Evolutionary conservation across 257 asterid genomes (phyloP).

Genomic region (Craterostigma plantagineum): DNA sequence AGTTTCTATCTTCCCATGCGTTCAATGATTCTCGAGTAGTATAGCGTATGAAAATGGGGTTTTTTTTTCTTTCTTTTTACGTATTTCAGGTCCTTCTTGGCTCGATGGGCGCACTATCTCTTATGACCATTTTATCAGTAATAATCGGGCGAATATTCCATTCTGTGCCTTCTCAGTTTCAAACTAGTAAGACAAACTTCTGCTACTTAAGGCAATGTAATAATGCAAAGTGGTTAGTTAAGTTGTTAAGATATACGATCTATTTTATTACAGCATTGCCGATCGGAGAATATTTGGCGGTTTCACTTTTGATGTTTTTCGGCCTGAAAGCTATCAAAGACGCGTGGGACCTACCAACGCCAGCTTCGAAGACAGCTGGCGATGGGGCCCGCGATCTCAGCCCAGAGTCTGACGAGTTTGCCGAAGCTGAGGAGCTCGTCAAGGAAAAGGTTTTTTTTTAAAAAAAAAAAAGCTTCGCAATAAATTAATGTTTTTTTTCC

Average conservation of each 20-base stretch:
- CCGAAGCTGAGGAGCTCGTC: slow-evolving; percentile 96
- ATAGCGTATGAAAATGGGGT: too few relatives aligned
- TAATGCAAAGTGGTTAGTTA: too few relatives aligned
- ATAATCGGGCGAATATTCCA: slow-evolving; percentile 75
- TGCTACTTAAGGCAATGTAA: too few relatives aligned
- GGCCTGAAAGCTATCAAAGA: slow-evolving; percentile 90
- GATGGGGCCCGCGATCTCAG: slow-evolving; percentile 26
- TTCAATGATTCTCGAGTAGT: too few relatives aligned
- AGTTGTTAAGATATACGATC: too few relatives aligned
- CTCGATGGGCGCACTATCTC: slow-evolving; percentile 95
- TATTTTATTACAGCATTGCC: slow-evolving; percentile 90
- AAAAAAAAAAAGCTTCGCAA: too few relatives aligned
- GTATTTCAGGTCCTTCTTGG: slow-evolving; percentile 95
- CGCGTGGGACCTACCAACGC: slow-evolving; percentile 84
- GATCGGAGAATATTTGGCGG: slow-evolving; percentile 85
- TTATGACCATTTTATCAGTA: slow-evolving; percentile 79
- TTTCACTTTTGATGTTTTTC: slow-evolving; percentile 80
- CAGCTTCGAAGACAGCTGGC: slow-evolving; percentile 36
- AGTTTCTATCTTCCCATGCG: too few relatives aligned
- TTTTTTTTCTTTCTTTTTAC: too few relatives aligned
- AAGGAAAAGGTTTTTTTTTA: slow-evolving; percentile 56
- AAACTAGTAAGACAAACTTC: slow-evolving; percentile 53
- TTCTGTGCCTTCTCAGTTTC: slow-evolving; percentile 92
- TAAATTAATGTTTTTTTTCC: too few relatives aligned
- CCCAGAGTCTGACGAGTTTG: slow-evolving; percentile 60